These are phyloP conservation scores for Trichosporon faecale DNA, from an alignment of 1,284 basidiomycete species.

Conservation along the genomic window DNA sequence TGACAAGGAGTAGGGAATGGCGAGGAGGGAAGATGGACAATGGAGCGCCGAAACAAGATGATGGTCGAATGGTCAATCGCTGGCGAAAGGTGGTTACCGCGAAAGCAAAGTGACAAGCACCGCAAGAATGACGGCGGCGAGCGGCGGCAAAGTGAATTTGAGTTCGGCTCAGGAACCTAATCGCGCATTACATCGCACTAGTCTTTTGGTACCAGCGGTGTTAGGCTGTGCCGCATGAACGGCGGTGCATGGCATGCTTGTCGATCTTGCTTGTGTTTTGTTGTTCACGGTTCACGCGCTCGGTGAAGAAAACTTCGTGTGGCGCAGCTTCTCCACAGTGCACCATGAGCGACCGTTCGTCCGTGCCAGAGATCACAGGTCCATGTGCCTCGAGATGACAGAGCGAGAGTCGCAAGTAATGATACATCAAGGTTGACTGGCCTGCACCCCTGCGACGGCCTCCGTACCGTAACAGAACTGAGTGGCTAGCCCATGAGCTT, in stretches of 20 bases:
- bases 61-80: neutral
- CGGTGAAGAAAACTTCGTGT: neutral
- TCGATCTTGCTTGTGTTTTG: too few relatives aligned
- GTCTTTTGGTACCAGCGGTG: neutral
- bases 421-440: too few relatives aligned
- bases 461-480: too few relatives aligned
- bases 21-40: neutral
- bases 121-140: neutral
- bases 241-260: too few relatives aligned
- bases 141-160: slow-evolving; percentile 9
- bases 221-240: neutral
- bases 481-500: too few relatives aligned
- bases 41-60: neutral
- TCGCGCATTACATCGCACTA: neutral
- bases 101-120: neutral
- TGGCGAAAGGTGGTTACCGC: neutral
- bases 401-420: too few relatives aligned
- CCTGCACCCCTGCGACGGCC: too few relatives aligned
- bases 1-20: neutral
- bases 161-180: slow-evolving; percentile 1
- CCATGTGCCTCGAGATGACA: too few relatives aligned
- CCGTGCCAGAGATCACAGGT: neutral
- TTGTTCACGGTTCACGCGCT: too few relatives aligned
- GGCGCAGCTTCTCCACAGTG: neutral
- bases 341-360: neutral